Percentiles rank a stretch among this genome's conserved stretches.
phyloP scores from a whole-genome alignment of 345 rosid genomes.

The Sonneratia alba region DNA sequence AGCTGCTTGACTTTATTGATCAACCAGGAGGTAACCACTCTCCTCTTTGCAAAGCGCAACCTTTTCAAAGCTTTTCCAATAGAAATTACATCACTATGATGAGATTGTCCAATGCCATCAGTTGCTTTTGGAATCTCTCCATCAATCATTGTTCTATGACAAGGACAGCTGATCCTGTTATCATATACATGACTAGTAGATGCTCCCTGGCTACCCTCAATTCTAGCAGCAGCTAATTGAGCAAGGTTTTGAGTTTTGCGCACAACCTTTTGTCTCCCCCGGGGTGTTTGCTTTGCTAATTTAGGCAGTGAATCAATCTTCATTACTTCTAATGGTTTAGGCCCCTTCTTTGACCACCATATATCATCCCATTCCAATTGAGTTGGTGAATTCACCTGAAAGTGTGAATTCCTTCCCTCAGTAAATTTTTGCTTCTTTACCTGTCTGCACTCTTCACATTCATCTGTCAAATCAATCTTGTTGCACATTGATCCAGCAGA shows the following conservation, averaged over 20 bases:
- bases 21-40: slow-evolving; percentile 72
- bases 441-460: slow-evolving; percentile 91
- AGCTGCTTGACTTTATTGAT: slow-evolving; percentile 55
- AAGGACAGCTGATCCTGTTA: slow-evolving; percentile 66
- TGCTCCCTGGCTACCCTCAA: slow-evolving; percentile 96
- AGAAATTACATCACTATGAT: slow-evolving; percentile 47
- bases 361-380: slow-evolving; percentile 77
- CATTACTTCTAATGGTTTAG: slow-evolving; percentile 40
- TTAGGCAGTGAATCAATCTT: slow-evolving; percentile 63
- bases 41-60: slow-evolving; percentile 66
- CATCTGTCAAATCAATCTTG: slow-evolving; percentile 46
- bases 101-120: slow-evolving; percentile 43
- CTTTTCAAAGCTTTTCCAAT: slow-evolving; percentile 68
- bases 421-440: slow-evolving; percentile 50
- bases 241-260: slow-evolving; percentile 89
- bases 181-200: slow-evolving; percentile 92
- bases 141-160: slow-evolving; percentile 58
- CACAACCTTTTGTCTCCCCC: slow-evolving; percentile 77
- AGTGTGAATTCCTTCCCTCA: slow-evolving; percentile 57
- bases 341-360: slow-evolving; percentile 90
- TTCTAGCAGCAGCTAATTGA: slow-evolving; percentile 85
- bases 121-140: slow-evolving; percentile 45
- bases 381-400: slow-evolving; percentile 55
- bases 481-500: slow-evolving; percentile 34
- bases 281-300: slow-evolving; percentile 57